Base-by-base conservation (phyloP, 225 moss, liverwort and hornwort genomes). In the Takakia lepidozioides region DNA sequence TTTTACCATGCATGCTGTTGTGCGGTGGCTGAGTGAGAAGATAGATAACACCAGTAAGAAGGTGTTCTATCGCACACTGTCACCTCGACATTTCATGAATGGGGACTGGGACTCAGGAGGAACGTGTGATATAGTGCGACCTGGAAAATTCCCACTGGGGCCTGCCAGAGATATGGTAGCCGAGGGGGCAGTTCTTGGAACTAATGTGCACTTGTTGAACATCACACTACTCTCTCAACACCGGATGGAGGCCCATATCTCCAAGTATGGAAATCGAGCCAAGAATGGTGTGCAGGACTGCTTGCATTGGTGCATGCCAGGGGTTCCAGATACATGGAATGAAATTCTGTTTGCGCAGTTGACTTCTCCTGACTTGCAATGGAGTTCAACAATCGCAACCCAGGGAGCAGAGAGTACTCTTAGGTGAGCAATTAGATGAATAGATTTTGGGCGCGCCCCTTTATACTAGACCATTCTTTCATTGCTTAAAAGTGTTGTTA, bases 261-360 rank as follows among this genome's bases (percentile, higher is more conserved):
- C 83, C 11, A 93, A 76, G 44, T 93, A 81, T 19, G 85, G 88
- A 1, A 25, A 25, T 1, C 14, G 51, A 13, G 69, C 60, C 8
- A 48, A 59, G 24, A 57, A 57, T 2, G 29, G 42, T 0, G 69
- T 65, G 11, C 88, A 83, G 28, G 93, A 93, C 46, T 93, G 93
- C 39, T 57, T 86, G 67, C 93, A 93, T 21, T 93, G 93, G 93
- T 93, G 93, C 60, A 64, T 93, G 13, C 93, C 93, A 0, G 88
- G 93, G 0, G 64, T 93, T 0, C 93, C 88, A 1, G 93, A 93
- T 25, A 77, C 77, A 2, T 88, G 93, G 93, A 93, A 93, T 8
- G 85, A 93, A 61, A 51, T 93, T 21, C 4, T 88, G 15, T 76
- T 71, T 25, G 85, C 70, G 2, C 52, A 70, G 22, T 38, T 80